These are phyloP conservation scores for Exophiala lecanii-corni DNA, from an alignment of 2,329 filamentous ascomycete genomes.

Conservation along the genomic window DNA sequence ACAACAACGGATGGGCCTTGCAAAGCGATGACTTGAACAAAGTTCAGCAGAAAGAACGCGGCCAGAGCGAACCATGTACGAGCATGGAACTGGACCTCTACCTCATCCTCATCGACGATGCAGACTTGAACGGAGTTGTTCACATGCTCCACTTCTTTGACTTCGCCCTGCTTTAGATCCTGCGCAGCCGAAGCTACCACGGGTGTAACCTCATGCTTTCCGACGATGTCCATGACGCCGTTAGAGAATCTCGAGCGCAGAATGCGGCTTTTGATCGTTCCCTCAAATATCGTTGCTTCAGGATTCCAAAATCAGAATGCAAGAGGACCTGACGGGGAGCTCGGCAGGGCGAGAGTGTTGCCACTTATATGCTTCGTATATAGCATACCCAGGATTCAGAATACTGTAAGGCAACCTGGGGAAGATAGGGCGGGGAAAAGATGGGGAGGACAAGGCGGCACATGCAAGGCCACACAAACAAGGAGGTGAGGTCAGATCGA, in stretches of 20 bases:
- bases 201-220: neutral
- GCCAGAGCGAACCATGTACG: constrained; percentile 10
- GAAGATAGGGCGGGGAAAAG: no score
- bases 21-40: constrained; percentile 8
- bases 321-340: no score
- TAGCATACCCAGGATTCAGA: no score
- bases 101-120: constrained; percentile 5
- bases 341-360: no score
- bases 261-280: neutral
- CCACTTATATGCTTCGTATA: no score
- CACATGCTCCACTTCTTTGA: constrained; percentile 1
- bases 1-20: constrained; percentile 7
- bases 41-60: constrained; percentile 9
- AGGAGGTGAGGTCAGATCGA: no score
- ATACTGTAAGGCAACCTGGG: no score
- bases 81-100: constrained; percentile 4
- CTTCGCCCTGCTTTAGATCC: no score
- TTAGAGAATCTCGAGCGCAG: neutral
- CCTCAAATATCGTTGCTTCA: neutral
- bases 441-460: no score
- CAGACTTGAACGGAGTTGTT: neutral
- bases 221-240: neutral
- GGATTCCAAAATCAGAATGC: no score
- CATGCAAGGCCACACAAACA: no score
- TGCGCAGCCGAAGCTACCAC: no score